Base-by-base conservation (phyloP, 2,329 filamentous ascomycete genomes). In the Elsinoe necatrix region DNA sequence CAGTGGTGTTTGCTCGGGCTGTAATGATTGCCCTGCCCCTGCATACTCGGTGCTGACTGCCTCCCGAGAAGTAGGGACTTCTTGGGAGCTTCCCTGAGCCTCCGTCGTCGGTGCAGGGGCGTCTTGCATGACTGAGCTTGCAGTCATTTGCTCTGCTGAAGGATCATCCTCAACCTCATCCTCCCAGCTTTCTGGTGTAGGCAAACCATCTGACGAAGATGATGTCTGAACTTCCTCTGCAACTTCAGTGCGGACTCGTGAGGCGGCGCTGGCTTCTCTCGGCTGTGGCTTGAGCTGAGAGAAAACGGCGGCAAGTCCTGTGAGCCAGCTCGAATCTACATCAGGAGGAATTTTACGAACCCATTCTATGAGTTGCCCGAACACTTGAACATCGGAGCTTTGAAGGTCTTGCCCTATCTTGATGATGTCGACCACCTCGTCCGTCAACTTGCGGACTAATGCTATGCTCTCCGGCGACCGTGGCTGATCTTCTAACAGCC, bases 281-380 rank as follows among this genome's bases (percentile, higher is more conserved):
- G 12, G 37, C 18, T 37, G 37, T n/a, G 54, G 29, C 21, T 48
- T 56, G 3, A 56, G 16, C 11, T 47, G 27, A 5, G 39, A 31
- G 31, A 47, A 56, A 6, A 47, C 41, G 9, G 41, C 29, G 5
- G 54, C 39, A 8, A 56, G 16, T 14, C 29, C 25, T 7, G 54
- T 34, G 9, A 56, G n/a, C 54, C 54, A 56, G 16, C 25, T 27
- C 2, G 54, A 34, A 23, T 56, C 54, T 7, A 56, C 31, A 14
- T 56, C 54, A 16, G 54, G 42, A 23, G 54, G 54, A 3, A 56
- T 56, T 12, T 27, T 27, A 11, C 54, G 41, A 11, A 56, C 54
- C 54, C 54, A 56, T 12, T 56, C 54, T 27, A 56, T 48, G 12
- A 56, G 39, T 7, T 31, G 18, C 21, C 18, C 18, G 29, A 56